phyloP scores from a whole-genome alignment of 1,284 basidiomycete genomes.

The Trichosporon sp. region DNA sequence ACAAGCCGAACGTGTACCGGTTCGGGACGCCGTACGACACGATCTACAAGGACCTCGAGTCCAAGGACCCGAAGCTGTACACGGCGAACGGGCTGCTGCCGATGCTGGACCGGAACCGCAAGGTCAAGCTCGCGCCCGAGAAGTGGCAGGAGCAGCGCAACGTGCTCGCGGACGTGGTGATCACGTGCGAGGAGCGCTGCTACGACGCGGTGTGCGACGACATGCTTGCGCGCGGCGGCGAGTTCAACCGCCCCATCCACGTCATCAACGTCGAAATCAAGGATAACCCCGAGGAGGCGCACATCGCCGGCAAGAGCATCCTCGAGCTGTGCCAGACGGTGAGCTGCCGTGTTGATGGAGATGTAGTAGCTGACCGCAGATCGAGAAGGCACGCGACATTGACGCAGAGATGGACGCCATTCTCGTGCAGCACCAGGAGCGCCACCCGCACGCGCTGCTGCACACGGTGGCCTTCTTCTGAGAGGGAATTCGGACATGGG shows the following conservation, averaged over 20 bases:
- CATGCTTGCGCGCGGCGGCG: conserved; percentile 79
- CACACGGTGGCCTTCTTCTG: conserved; percentile 88
- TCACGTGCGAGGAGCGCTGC: conserved; percentile 98
- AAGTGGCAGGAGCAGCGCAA: conserved; percentile 85
- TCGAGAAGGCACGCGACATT: conserved; percentile 77
- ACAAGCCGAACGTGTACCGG: conserved; percentile 94
- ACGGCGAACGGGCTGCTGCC: conserved; percentile 92
- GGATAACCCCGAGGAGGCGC: conserved; percentile 97
- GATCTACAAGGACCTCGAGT: conserved; percentile 88
- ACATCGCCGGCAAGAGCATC: conserved; percentile 91
- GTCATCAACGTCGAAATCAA: conserved; percentile 98
- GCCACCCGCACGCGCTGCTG: conserved; percentile 84
- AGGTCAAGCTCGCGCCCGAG: conserved; percentile 88
- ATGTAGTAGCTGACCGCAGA: conserved; percentile 54
- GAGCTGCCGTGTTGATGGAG: conserved; percentile 43
- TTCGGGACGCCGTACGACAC: conserved; percentile 98
- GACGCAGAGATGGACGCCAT: conserved; percentile 89
- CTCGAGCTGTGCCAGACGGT: conserved; percentile 87
- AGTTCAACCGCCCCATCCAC: conserved; percentile 90
- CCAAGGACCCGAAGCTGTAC: conserved; percentile 84
- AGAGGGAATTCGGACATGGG: neutral
- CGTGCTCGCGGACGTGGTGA: conserved; percentile 86
- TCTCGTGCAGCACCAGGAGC: conserved; percentile 74
- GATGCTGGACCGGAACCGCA: conserved; percentile 95
- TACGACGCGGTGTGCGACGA: conserved; percentile 99